Conservation (phyloP, 345 rosid genomes). For the Melaleuca quinquenervia region DNA sequence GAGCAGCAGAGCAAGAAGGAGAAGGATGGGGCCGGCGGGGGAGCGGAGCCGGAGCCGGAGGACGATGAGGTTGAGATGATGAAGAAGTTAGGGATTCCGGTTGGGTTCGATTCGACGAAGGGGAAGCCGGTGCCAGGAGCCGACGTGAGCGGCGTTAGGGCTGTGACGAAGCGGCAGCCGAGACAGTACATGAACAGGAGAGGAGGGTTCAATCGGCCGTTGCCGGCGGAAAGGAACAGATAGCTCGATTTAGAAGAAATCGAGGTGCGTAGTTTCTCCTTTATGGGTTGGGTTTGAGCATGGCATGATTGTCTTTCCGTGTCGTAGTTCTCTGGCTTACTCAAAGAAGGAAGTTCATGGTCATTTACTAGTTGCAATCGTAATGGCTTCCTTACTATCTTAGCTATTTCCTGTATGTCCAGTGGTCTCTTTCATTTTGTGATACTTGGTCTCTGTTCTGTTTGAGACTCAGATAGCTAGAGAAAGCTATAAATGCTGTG, state of each 20-base stretch:
- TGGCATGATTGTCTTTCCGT: neutral
- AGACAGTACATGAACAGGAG: slow-evolving; percentile 91
- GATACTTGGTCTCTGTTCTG: neutral
- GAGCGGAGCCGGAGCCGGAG: slow-evolving; percentile 13
- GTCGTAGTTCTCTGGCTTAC: neutral
- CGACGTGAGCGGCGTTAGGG: slow-evolving; percentile 72
- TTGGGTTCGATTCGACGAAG: slow-evolving; percentile 83
- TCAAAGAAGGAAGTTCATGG: neutral
- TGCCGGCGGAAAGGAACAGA: slow-evolving; percentile 75
- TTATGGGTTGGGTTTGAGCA: neutral
- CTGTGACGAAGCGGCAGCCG: slow-evolving; percentile 80
- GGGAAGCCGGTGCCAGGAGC: slow-evolving; percentile 87
- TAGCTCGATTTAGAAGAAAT: neutral
- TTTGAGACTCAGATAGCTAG: neutral
- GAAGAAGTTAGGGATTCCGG: slow-evolving; percentile 89
- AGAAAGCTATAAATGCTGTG: neutral
- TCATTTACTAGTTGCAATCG: neutral
- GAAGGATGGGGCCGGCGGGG: neutral
- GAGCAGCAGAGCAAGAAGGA: slow-evolving; percentile 39
- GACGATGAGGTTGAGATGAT: slow-evolving; percentile 77
- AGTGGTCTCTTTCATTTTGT: neutral
- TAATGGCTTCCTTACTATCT: neutral
- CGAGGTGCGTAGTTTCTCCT: slow-evolving; percentile 23
- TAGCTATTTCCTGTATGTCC: neutral
- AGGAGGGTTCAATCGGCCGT: slow-evolving; percentile 87